Evolutionary conservation across 345 rosid genomes (phyloP).

Genomic region (Citrus sp.): DNA sequence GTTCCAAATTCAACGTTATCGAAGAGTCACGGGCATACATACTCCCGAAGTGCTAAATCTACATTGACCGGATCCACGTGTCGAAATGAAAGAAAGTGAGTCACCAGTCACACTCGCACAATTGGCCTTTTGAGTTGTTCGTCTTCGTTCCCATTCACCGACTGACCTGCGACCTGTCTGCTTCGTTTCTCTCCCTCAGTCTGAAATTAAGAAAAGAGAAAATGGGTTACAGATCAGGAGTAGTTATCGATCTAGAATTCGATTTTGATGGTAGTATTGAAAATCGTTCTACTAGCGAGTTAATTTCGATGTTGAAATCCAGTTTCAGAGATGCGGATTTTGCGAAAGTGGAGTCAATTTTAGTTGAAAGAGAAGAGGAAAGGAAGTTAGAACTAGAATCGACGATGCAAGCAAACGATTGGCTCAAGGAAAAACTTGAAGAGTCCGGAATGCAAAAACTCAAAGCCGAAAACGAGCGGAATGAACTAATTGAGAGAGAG

Average conservation of each 20-base stretch:
- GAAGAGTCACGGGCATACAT: no score
- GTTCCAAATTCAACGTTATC: no score
- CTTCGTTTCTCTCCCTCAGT: background rate
- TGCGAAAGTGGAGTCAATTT: slow-evolving; percentile 1
- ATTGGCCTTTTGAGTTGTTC: no score
- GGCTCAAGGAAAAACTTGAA: background rate
- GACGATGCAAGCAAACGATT: background rate
- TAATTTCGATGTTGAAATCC: background rate
- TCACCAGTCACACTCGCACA: no score
- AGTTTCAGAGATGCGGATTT: slow-evolving; percentile 11
- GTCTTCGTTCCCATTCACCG: no score
- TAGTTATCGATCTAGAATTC: background rate
- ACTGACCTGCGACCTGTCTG: no score
- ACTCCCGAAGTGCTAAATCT: no score
- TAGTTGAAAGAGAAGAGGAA: slow-evolving; percentile 14
- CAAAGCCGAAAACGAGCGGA: background rate
- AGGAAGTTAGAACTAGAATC: slow-evolving; percentile 5
- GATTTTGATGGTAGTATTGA: background rate
- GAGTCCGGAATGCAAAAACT: background rate
- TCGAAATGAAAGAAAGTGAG: no score
- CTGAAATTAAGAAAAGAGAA: background rate
- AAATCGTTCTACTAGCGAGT: background rate
- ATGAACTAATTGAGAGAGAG: background rate
- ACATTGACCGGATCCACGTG: no score
- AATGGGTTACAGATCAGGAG: background rate